These are phyloP conservation scores for Trypanosoma caninum DNA, from an alignment of 208 protist species.

Conservation along the genomic window DNA sequence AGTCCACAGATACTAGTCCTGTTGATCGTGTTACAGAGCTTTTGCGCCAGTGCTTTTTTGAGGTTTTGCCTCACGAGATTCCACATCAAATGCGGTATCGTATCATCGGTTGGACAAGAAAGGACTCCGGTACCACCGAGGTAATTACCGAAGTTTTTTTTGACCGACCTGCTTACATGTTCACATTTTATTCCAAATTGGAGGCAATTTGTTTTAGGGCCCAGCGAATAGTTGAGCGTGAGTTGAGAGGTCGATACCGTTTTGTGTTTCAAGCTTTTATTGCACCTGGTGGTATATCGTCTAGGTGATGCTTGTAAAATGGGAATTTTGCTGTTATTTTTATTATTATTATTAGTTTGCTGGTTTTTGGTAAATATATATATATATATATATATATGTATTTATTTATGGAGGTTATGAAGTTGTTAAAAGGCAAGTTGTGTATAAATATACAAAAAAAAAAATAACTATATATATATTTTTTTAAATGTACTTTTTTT, in stretches of 20 bases:
- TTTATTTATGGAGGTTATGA: no score
- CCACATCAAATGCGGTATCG: constrained; percentile 80
- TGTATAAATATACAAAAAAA: no score
- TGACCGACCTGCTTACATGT: constrained; percentile 86
- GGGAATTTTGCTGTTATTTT: neutral
- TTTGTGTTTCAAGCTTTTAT: constrained; percentile 91
- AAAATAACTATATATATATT: neutral
- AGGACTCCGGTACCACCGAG: constrained; percentile 76
- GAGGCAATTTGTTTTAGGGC: constrained; percentile 76
- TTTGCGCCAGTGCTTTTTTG: constrained; percentile 77
- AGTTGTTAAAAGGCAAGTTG: no score
- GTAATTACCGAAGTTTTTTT: constrained; percentile 91
- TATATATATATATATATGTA: no score
- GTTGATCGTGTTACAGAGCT: constrained; percentile 82
- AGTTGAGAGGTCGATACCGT: constrained; percentile 58
- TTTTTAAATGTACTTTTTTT: neutral
- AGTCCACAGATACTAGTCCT: constrained; percentile 57
- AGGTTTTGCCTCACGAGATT: constrained; percentile 85
- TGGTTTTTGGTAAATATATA: no score
- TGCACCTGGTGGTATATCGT: constrained; percentile 60
- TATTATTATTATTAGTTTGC: neutral
- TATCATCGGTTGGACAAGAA: constrained; percentile 84
- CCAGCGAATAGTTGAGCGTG: constrained; percentile 58
- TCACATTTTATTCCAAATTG: constrained; percentile 86
- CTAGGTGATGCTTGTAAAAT: constrained; percentile 14